These are phyloP conservation scores for Chloropicon primus DNA, from an alignment of 139 green algal species.

Conservation along the genomic window DNA sequence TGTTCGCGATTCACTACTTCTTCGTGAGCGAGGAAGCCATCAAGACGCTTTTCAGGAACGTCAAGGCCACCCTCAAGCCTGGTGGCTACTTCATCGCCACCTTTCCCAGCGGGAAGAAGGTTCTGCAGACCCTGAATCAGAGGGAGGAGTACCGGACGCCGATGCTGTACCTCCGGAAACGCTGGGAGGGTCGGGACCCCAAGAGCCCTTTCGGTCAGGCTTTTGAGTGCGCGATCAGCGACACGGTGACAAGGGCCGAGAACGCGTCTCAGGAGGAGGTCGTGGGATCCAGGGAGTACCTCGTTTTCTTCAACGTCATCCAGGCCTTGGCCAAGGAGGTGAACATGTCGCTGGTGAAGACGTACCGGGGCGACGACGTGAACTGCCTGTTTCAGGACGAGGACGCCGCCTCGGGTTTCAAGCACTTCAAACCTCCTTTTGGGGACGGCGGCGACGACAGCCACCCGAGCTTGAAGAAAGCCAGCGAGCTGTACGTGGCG, in stretches of 20 bases:
- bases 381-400: constrained; percentile 27
- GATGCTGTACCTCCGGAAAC: neutral
- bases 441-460: constrained; percentile 13
- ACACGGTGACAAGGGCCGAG: constrained; percentile 57
- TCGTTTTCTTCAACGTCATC: constrained; percentile 60
- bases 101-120: constrained; percentile 48
- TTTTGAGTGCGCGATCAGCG: constrained; percentile 59
- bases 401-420: constrained; percentile 36
- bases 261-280: constrained; percentile 1
- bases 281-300: constrained; percentile 54
- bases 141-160: neutral
- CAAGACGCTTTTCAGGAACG: constrained; percentile 61
- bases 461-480: constrained; percentile 12
- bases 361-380: constrained; percentile 26
- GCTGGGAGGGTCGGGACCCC: neutral
- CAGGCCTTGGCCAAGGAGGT: constrained; percentile 27
- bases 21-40: constrained; percentile 50
- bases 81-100: constrained; percentile 77
- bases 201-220: constrained; percentile 34
- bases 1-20: constrained; percentile 95
- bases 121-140: neutral
- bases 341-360: constrained; percentile 39
- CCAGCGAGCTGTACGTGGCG: constrained; percentile 32
- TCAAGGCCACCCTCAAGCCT: constrained; percentile 54
- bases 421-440: constrained; percentile 59